Evolutionary conservation across 1,284 basidiomycete species (phyloP), one percentile per base, ranked within the genome.

Genomic region (Abortiporus biennis): DNA sequence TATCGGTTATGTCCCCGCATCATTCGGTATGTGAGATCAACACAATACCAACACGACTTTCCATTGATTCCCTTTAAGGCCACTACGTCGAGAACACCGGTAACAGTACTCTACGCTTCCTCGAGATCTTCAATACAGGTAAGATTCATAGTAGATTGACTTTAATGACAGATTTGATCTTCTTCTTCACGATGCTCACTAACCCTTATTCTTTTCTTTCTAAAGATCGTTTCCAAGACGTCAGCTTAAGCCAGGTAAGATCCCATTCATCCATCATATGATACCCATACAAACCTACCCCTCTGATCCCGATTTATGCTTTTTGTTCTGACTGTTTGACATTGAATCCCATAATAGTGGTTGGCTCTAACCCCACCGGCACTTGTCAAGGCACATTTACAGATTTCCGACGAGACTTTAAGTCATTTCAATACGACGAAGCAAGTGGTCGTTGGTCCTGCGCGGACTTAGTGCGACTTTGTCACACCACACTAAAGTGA

Each of bases 31-130:
- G 47, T 41, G 20, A 46, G 19, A 30, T 5, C 3, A 40, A 37
- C 35, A 19, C 32, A 9, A 8, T 17, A 4, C 19, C 6, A 25
- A 32, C 16, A 9, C 4, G 25, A 16, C 20, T 35, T 37, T 13
- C 43, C n/a, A 16, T 13, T 13, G 11, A 21, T n/a, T 38, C 37
- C 17, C 24, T 45, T 32, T 49, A 45, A 72, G 78, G 76, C 0
- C 83, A 85, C 54, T 83, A 85, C 51, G 65, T 85, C 20, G 79
- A 85, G 61, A 84, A 84, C 54, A 78, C 72, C 1, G 80, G 81
- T n/a, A 74, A 77, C 48, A 67, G 69, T 2, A 72, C 77, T 0
- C 54, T 84, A 34, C 67, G 63, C 45, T 78, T 76, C 54, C 61
- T 85, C 6, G 81, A 85, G 56, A 69, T 85, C 25, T 74, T 84